Evolutionary conservation across 1,284 basidiomycete species (phyloP).

Genomic region (Tylopilus sp.): DNA sequence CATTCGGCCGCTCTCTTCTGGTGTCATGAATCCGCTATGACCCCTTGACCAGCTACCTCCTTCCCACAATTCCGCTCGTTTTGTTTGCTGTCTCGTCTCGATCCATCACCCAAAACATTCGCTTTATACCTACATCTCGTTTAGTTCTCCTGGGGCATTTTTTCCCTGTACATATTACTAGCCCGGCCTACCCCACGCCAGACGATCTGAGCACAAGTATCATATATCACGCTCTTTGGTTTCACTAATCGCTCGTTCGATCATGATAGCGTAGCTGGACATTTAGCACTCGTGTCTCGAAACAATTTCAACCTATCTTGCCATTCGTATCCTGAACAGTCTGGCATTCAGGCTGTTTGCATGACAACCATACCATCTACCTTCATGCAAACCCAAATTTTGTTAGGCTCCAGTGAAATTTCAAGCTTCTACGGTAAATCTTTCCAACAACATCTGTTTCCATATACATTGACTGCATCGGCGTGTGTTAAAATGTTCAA

Average conservation of each 20-base stretch:
- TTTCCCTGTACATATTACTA: not conserved
- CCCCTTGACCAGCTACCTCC: not conserved
- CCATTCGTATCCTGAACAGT: not conserved
- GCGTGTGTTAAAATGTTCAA: no score
- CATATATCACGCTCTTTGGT: slow-evolving; percentile 13
- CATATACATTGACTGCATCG: no score
- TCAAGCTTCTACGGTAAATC: no score
- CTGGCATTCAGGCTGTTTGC: no score
- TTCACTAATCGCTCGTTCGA: not conserved
- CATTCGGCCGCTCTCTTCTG: not conserved
- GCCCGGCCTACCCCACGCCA: not conserved
- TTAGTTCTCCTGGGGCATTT: not conserved
- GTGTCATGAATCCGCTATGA: slow-evolving; percentile 4
- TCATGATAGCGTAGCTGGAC: not conserved
- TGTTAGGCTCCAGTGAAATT: no score
- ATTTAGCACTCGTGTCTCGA: not conserved
- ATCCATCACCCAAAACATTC: not conserved
- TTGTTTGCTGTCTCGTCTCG: not conserved
- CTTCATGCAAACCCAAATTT: no score
- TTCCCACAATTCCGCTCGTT: slow-evolving; percentile 20
- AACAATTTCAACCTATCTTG: not conserved
- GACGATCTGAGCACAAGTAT: not conserved
- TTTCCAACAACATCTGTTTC: no score
- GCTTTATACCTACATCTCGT: slow-evolving; percentile 9
- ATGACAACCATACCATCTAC: no score